Percentiles rank a stretch among this genome's conserved stretches.
Conservation (phyloP, 257 asterid genomes). For the Asclepias syriaca region DNA sequence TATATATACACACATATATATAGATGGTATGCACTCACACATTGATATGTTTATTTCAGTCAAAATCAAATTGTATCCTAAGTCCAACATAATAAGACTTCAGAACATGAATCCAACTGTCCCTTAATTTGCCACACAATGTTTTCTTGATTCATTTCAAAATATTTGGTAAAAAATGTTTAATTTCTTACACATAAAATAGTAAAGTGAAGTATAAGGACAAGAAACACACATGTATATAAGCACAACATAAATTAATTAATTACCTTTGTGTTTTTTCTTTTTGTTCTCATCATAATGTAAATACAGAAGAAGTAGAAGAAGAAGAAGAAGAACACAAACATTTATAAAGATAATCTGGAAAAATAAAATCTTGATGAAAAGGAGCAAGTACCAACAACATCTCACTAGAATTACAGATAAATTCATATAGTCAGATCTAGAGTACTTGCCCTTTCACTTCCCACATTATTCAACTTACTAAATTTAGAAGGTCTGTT, state of each 20-base stretch:
- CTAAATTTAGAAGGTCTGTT: conserved; percentile 6
- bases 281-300: no score
- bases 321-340: no score
- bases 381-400: conserved; percentile 32
- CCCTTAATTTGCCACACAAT: not conserved
- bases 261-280: no score
- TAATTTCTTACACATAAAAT: no score
- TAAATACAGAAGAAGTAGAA: no score
- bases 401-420: conserved; percentile 34
- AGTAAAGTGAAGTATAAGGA: no score
- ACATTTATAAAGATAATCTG: no score
- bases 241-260: no score
- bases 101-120: not conserved
- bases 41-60: conserved; percentile 11
- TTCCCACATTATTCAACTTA: conserved; percentile 10
- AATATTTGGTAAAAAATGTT: no score
- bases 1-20: not conserved
- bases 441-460: conserved; percentile 32
- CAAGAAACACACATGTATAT: no score
- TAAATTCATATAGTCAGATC: conserved; percentile 33
- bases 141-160: no score
- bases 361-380: no score
- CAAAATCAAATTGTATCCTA: conserved; percentile 1
- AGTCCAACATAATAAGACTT: not conserved
- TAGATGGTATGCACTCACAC: not conserved